A percentile compares a stretch with the other conserved stretches of the same genome.
These are phyloP conservation scores for Rhododendron mucronatum DNA, from an alignment of 148 eudicot species.

Conservation along the genomic window DNA sequence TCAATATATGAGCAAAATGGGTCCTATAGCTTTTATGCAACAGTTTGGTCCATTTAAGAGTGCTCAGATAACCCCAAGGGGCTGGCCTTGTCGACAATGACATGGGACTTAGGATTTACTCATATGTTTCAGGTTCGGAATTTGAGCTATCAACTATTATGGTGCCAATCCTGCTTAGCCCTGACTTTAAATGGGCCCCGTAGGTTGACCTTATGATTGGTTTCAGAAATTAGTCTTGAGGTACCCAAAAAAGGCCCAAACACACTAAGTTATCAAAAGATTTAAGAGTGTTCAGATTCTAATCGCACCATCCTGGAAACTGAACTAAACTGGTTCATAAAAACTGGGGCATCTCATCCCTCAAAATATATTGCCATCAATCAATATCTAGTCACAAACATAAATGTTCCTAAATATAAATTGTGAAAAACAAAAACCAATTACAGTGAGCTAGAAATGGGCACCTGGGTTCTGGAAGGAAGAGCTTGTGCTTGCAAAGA, in stretches of 20 bases:
- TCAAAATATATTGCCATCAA: not conserved
- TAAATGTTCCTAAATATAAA: not conserved
- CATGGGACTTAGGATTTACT: not conserved
- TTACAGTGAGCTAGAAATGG: constrained; percentile 6
- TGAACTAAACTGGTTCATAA: not conserved
- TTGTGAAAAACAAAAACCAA: not conserved
- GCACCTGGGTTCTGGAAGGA: constrained; percentile 62
- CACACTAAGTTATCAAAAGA: not conserved
- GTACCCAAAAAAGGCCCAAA: not conserved
- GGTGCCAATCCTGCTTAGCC: not conserved
- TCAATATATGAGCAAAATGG: not conserved
- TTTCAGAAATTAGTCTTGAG: not conserved
- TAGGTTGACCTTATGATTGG: not conserved
- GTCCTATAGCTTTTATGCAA: not conserved
- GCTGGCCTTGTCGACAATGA: not conserved
- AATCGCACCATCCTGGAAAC: not conserved
- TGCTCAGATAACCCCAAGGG: not conserved
- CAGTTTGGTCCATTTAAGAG: not conserved
- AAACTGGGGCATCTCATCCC: not conserved
- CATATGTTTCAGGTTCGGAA: not conserved
- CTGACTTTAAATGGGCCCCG: not conserved
- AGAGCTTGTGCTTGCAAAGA: constrained; percentile 28
- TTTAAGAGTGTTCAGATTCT: not conserved
- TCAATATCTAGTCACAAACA: not conserved
- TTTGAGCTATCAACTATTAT: not conserved